Evolutionary conservation across 139 green algal species (phyloP).

Genomic region (Chlorella sp.): DNA sequence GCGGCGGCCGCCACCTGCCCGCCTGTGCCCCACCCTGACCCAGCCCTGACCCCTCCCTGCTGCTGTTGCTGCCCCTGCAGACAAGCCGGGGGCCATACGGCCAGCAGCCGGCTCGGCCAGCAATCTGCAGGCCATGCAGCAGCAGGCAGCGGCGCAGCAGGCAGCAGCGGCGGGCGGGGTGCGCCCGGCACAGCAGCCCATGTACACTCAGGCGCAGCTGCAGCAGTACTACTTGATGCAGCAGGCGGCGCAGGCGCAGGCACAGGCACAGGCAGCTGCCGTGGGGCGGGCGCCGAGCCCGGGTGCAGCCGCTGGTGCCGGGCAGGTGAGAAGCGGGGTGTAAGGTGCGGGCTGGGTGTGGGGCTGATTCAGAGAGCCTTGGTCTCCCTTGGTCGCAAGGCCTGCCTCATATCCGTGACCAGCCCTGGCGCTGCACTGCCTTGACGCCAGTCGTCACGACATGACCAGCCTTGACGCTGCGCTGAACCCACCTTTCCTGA

Average conservation of each 20-base stretch:
- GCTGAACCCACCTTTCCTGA: too few relatives aligned
- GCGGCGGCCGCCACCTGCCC: background rate
- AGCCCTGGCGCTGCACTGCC: too few relatives aligned
- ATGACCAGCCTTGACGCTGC: too few relatives aligned
- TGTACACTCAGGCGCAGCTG: background rate
- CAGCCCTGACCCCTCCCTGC: too few relatives aligned
- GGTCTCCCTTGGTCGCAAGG: too few relatives aligned
- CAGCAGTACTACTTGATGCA: background rate
- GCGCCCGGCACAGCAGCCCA: background rate
- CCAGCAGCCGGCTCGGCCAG: background rate
- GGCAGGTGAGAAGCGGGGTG: background rate
- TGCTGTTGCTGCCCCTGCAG: background rate
- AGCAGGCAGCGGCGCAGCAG: background rate
- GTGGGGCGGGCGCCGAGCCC: background rate
- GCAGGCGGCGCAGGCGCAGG: constrained; percentile 1
- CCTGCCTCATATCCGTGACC: too few relatives aligned
- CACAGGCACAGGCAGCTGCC: background rate
- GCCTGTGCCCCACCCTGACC: background rate
- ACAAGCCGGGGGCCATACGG: background rate
- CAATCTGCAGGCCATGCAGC: constrained; percentile 7
- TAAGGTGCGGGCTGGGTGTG: too few relatives aligned
- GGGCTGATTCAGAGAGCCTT: too few relatives aligned
- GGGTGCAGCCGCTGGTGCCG: too few relatives aligned
- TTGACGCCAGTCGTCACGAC: too few relatives aligned
- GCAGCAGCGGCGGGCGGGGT: background rate